A percentile compares a stretch with the other conserved stretches of the same genome.
Evolutionary conservation across 768 basidiomycete genomes (phyloP).

Genomic region (Mycena indigotica): DNA sequence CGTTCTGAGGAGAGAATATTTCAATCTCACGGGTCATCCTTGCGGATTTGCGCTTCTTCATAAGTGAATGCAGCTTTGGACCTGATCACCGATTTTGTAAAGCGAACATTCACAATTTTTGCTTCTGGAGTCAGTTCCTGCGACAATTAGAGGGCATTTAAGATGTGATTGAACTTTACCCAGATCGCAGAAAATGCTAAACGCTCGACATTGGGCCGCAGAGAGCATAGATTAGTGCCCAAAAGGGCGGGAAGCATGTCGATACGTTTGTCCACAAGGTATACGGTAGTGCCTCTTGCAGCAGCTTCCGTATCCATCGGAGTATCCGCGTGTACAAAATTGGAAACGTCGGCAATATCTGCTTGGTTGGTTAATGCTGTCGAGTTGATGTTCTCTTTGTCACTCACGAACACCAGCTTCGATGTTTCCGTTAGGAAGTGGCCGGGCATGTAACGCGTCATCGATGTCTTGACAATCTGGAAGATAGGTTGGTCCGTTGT

Average conservation of each 20-base stretch:
- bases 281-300: constrained; percentile 95
- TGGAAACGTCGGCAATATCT: constrained; percentile 99
- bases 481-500: neutral
- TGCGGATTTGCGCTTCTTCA: constrained; percentile 90
- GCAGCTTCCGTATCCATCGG: constrained; percentile 97
- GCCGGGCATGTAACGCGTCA: constrained; percentile 91
- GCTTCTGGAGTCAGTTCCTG: constrained; percentile 90
- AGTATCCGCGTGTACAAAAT: constrained; percentile 91
- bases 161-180: constrained; percentile 46
- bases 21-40: constrained; percentile 80
- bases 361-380: neutral
- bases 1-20: constrained; percentile 1
- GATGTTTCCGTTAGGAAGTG: constrained; percentile 88
- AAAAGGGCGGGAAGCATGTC: constrained; percentile 95
- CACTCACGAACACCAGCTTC: constrained; percentile 97
- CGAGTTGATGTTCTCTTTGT: neutral
- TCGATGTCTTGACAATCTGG: constrained; percentile 97
- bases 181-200: constrained; percentile 95
- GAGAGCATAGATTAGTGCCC: constrained; percentile 93
- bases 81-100: constrained; percentile 95
- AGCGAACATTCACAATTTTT: constrained; percentile 86
- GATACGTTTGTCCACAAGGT: constrained; percentile 96
- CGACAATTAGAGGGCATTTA: constrained; percentile 12
- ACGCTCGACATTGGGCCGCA: constrained; percentile 90
- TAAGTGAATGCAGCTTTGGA: constrained; percentile 98